Conservation (phyloP, 2,329 filamentous ascomycete species). For the Talaromyces sp. region DNA sequence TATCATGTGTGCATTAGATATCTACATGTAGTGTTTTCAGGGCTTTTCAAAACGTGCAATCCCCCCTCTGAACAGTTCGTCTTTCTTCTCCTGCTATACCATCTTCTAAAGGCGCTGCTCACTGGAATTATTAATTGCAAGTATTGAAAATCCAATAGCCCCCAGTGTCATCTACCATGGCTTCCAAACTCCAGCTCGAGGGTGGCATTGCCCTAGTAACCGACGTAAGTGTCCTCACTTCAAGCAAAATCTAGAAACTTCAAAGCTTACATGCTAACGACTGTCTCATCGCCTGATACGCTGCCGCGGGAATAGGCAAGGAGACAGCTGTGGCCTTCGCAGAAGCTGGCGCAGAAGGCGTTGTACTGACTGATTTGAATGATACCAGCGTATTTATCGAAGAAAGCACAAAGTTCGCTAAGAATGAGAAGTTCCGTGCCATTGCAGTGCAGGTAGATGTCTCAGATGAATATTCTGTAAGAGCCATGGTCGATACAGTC, state of each 20-base stretch:
- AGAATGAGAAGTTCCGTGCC: neutral
- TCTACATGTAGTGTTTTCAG: too few species aligned
- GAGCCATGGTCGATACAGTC: constrained; percentile 8
- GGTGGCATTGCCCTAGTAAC: constrained; percentile 3
- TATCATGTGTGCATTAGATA: too few species aligned
- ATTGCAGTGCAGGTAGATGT: constrained; percentile 1
- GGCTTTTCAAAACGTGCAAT: neutral
- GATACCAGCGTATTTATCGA: neutral
- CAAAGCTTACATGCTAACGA: neutral
- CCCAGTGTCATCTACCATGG: neutral
- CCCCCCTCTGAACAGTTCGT: too few species aligned
- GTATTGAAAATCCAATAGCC: neutral
- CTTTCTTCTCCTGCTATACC: neutral
- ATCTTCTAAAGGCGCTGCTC: neutral
- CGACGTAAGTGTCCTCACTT: neutral
- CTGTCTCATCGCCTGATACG: neutral
- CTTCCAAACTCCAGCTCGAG: constrained; percentile 1
- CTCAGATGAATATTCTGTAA: neutral
- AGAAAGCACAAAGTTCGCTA: constrained; percentile 9
- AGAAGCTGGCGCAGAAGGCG: constrained; percentile 6
- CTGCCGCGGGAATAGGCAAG: neutral
- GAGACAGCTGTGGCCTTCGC: neutral
- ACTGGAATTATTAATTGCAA: neutral
- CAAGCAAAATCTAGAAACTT: neutral
- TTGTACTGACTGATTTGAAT: constrained; percentile 5